Conservation (phyloP, 805 yeast genomes). For the Saturnispora saitoi region DNA sequence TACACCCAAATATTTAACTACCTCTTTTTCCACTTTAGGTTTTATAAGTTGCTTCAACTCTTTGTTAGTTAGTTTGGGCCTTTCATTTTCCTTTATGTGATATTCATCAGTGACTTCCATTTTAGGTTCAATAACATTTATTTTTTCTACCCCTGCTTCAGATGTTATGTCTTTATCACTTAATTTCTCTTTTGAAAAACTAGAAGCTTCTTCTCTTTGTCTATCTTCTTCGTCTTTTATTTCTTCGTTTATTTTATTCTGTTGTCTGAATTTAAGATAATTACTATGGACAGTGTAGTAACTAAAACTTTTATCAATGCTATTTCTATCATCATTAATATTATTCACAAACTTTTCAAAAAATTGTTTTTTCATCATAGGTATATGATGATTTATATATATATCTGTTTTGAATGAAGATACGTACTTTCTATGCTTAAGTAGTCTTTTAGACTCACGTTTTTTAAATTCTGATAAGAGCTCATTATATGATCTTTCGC, state of each 20-base stretch:
- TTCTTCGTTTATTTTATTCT: slow-evolving; percentile 33
- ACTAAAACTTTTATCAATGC: slow-evolving; percentile 26
- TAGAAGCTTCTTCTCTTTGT: slow-evolving; percentile 15
- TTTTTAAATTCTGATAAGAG: slow-evolving; percentile 17
- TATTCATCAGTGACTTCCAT: background rate
- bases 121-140: background rate
- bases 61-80: background rate
- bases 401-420: slow-evolving; percentile 22
- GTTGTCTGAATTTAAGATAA: slow-evolving; percentile 34
- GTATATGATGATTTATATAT: slow-evolving; percentile 18
- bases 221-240: slow-evolving; percentile 28
- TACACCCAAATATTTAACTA: slow-evolving; percentile 47
- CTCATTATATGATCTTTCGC: slow-evolving; percentile 13
- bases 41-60: background rate
- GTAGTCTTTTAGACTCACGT: slow-evolving; percentile 24
- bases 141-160: background rate
- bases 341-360: slow-evolving; percentile 24
- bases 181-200: slow-evolving; percentile 13
- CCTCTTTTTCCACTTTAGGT: slow-evolving; percentile 32
- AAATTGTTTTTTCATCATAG: slow-evolving; percentile 19
- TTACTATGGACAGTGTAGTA: slow-evolving; percentile 37
- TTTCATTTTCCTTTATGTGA: background rate
- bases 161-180: background rate
- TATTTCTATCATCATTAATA: slow-evolving; percentile 21
- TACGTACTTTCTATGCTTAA: slow-evolving; percentile 29